A percentile compares a stretch with the other conserved stretches of the same genome.
These are phyloP conservation scores for Malus hybrid DNA, from an alignment of 331 rosid genomes.

Conservation along the genomic window DNA sequence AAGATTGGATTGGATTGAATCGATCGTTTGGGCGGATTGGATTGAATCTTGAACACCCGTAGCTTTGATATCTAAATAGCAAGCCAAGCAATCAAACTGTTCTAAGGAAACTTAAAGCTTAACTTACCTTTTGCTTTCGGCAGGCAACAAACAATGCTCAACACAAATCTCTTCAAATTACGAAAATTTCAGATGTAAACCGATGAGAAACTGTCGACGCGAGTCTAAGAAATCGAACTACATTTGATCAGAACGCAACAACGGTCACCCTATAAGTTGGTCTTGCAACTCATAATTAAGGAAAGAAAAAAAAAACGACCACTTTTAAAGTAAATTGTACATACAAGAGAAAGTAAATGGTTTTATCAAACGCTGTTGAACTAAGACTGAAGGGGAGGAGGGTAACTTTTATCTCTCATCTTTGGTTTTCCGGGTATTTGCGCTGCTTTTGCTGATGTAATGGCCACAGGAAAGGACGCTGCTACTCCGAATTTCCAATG, in stretches of 20 bases:
- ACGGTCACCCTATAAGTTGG: constrained; percentile 4
- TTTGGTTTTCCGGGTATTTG: constrained; percentile 1
- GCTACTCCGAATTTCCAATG: neutral
- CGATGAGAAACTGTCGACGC: constrained; percentile 2
- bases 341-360: neutral
- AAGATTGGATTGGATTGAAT: too few relatives aligned
- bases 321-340: constrained; percentile 17
- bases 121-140: neutral
- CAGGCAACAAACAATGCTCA: too few relatives aligned
- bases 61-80: too few relatives aligned
- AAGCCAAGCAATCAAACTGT: neutral
- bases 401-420: neutral
- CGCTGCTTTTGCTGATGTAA: neutral
- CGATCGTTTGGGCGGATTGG: too few relatives aligned
- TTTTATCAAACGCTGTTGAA: constrained; percentile 7
- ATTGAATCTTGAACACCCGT: too few relatives aligned
- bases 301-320: neutral
- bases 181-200: neutral
- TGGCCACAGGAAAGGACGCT: constrained; percentile 1
- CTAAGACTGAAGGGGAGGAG: neutral
- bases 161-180: neutral
- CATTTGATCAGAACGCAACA: neutral
- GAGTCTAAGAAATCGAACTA: neutral
- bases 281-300: constrained; percentile 13
- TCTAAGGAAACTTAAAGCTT: neutral